Percentiles rank a stretch among this genome's conserved stretches.
phyloP scores from a whole-genome alignment of 305 asterid genomes.

The Salvia sclarea region DNA sequence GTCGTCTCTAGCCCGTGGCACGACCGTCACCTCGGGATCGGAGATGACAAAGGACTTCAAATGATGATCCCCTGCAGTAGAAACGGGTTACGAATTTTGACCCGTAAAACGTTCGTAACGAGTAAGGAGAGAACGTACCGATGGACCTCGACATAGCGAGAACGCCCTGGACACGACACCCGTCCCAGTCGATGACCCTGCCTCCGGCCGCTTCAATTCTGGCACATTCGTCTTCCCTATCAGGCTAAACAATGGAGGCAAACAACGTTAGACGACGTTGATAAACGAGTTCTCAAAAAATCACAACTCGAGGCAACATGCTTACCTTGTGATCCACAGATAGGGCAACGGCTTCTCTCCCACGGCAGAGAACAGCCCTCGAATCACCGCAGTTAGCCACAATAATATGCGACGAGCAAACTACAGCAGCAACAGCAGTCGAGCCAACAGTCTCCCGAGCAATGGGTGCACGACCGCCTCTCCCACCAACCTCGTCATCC shows the following conservation, averaged over 20 bases:
- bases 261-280: not conserved
- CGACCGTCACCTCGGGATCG: constrained; percentile 63
- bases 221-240: constrained; percentile 79
- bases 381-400: constrained; percentile 94
- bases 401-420: constrained; percentile 80
- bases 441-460: constrained; percentile 87
- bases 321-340: constrained; percentile 78
- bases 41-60: constrained; percentile 80
- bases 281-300: not conserved
- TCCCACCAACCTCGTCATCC: constrained; percentile 84
- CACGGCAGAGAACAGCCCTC: constrained; percentile 85
- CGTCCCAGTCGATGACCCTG: constrained; percentile 84
- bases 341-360: constrained; percentile 74
- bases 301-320: not conserved
- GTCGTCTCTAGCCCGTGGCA: constrained; percentile 73
- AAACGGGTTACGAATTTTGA: too few species aligned
- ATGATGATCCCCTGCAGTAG: constrained; percentile 64
- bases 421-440: constrained; percentile 79
- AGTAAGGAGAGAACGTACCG: constrained; percentile 66
- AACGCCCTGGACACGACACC: constrained; percentile 85
- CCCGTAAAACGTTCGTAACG: too few species aligned
- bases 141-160: constrained; percentile 94
- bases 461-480: constrained; percentile 52
- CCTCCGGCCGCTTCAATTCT: constrained; percentile 90
- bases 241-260: constrained; percentile 44